phyloP scores from a whole-genome alignment of 768 basidiomycete species.

The Cyclocybe aegerita region DNA sequence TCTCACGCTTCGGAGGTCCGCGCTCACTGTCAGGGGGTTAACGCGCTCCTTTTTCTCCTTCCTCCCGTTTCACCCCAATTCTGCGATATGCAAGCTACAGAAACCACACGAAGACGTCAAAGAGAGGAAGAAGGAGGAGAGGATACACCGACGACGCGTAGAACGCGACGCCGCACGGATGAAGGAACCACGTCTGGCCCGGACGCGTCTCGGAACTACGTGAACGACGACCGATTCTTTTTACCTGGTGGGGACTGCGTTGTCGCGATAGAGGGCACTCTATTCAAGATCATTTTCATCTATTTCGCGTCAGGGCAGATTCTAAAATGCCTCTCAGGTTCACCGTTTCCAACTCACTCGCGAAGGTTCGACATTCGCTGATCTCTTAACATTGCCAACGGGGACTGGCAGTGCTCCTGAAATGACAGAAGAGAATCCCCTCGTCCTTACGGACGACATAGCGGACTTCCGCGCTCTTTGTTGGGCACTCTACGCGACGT shows the following conservation, averaged over 20 bases:
- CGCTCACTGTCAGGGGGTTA: no score
- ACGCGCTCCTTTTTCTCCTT: no score
- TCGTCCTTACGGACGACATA: slow-evolving; percentile 9
- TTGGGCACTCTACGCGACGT: slow-evolving; percentile 20
- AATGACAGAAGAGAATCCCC: slow-evolving; percentile 12
- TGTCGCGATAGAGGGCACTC: slow-evolving; percentile 8
- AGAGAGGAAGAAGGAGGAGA: no score
- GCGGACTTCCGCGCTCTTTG: slow-evolving; percentile 18
- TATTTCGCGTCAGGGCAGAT: background rate
- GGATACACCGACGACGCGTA: no score
- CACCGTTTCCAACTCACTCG: slow-evolving; percentile 12
- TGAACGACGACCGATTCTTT: slow-evolving; percentile 6
- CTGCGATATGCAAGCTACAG: no score
- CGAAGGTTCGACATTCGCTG: slow-evolving; percentile 10
- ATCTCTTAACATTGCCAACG: slow-evolving; percentile 12
- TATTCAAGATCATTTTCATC: slow-evolving; percentile 14
- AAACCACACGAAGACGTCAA: no score
- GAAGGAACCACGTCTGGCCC: background rate
- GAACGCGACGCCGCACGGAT: no score
- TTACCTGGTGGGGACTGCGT: slow-evolving; percentile 10
- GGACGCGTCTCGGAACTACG: background rate
- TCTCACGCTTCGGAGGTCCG: no score
- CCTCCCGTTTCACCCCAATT: no score
- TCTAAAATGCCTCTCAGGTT: slow-evolving; percentile 3
- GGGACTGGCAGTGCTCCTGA: background rate